Conservation (phyloP, 805 yeast species). For the Ogataea pignaliae region DNA sequence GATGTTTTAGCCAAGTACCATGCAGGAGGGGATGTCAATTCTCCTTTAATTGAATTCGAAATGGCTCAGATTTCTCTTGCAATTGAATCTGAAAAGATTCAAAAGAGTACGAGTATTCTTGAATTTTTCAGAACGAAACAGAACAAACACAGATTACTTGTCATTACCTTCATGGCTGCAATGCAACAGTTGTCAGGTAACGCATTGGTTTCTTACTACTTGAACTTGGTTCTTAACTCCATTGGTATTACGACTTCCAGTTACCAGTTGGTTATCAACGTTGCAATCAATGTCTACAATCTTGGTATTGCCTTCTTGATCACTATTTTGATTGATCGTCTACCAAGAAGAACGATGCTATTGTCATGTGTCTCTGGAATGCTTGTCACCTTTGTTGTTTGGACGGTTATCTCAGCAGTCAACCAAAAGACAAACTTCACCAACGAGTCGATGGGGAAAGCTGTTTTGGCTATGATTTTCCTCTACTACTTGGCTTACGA, state of each 20-base stretch:
- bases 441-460: conserved; percentile 38
- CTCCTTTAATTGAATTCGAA: neutral
- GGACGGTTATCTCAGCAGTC: conserved; percentile 44
- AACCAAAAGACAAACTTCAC: conserved; percentile 38
- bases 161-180: conserved; percentile 25
- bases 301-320: conserved; percentile 31
- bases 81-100: conserved; percentile 22
- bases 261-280: conserved; percentile 46
- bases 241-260: conserved; percentile 48
- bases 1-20: conserved; percentile 31
- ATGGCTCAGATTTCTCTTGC: neutral
- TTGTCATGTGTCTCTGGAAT: conserved; percentile 33
- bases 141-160: conserved; percentile 34
- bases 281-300: conserved; percentile 45
- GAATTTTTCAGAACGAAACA: conserved; percentile 33
- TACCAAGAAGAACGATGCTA: conserved; percentile 36
- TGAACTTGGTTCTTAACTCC: conserved; percentile 42
- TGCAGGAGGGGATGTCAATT: conserved; percentile 28
- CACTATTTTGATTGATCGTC: conserved; percentile 24
- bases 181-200: conserved; percentile 40
- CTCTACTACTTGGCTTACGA: conserved; percentile 39
- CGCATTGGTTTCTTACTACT: conserved; percentile 41
- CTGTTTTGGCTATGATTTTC: conserved; percentile 48
- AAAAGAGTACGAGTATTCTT: conserved; percentile 26
- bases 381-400: conserved; percentile 35